Evolutionary conservation across 257 asterid genomes (phyloP).

Genomic region (Cruciata laevipes): DNA sequence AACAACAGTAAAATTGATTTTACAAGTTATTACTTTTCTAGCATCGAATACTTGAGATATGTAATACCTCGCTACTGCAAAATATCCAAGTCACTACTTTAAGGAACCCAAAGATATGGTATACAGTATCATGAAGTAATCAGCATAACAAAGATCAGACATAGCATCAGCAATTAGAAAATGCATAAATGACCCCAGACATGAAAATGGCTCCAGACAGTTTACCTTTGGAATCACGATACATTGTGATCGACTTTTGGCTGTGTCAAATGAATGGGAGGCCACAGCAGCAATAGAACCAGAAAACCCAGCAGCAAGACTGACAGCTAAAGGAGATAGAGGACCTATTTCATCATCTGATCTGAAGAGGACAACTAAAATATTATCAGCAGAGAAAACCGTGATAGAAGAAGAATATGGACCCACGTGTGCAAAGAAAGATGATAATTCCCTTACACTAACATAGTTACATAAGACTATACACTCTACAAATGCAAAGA

Average conservation of each 20-base stretch:
- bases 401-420: neutral
- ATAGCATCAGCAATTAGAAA: neutral
- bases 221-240: slow-evolving; percentile 74
- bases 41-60: neutral
- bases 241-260: slow-evolving; percentile 80
- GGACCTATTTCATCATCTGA: slow-evolving; percentile 71
- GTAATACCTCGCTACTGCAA: neutral
- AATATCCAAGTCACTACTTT: neutral
- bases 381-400: neutral
- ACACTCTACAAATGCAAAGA: neutral
- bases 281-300: slow-evolving; percentile 97
- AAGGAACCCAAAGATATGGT: neutral
- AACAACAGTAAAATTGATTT: neutral
- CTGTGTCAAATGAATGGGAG: slow-evolving; percentile 90
- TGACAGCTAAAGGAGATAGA: slow-evolving; percentile 75
- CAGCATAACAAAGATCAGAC: neutral
- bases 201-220: neutral
- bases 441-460: neutral
- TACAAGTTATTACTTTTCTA: neutral
- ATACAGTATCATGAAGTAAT: neutral
- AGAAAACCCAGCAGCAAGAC: slow-evolving; percentile 87
- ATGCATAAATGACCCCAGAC: neutral
- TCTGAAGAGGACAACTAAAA: slow-evolving; percentile 31
- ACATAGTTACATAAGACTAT: neutral
- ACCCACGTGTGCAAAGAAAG: neutral